These are phyloP conservation scores for Kwoniella newhampshirensis DNA, from an alignment of 768 basidiomycete species.

Conservation along the genomic window DNA sequence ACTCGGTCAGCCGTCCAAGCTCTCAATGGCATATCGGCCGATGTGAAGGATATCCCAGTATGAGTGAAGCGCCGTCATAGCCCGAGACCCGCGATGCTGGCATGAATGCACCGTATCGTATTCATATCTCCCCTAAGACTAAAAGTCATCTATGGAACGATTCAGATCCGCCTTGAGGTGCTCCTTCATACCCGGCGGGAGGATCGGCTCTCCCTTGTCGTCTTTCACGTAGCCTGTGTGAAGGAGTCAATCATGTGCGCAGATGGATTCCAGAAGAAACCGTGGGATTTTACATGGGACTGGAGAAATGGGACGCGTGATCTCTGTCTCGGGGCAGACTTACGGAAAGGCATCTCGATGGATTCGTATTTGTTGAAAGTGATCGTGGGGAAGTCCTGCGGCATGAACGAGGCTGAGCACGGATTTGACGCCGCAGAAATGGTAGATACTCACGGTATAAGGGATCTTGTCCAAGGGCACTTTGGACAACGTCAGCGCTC, in stretches of 20 bases:
- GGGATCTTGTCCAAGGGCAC: constrained; percentile 68
- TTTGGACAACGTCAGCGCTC: constrained; percentile 26
- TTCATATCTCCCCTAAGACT: not conserved
- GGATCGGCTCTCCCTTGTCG: constrained; percentile 62
- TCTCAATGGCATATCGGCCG: not conserved
- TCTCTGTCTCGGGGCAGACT: constrained; percentile 55
- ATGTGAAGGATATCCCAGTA: not conserved
- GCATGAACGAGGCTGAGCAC: not conserved
- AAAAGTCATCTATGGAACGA: constrained; percentile 67
- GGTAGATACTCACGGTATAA: constrained; percentile 38
- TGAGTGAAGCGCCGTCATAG: not conserved
- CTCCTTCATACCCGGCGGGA: constrained; percentile 88
- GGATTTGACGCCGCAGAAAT: not conserved
- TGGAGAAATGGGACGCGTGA: no score
- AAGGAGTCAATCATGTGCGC: no score
- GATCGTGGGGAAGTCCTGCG: constrained; percentile 85
- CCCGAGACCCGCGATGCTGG: no score
- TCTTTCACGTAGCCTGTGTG: constrained; percentile 59
- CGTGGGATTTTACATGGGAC: no score
- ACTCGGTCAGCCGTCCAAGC: not conserved
- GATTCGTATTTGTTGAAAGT: constrained; percentile 80
- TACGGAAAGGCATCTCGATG: constrained; percentile 97
- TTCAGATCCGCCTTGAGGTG: constrained; percentile 82
- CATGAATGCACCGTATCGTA: not conserved
- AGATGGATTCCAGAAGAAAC: no score